Conservation (phyloP, 169 alveolate genomes). For the Plasmodium gonderi region DNA sequence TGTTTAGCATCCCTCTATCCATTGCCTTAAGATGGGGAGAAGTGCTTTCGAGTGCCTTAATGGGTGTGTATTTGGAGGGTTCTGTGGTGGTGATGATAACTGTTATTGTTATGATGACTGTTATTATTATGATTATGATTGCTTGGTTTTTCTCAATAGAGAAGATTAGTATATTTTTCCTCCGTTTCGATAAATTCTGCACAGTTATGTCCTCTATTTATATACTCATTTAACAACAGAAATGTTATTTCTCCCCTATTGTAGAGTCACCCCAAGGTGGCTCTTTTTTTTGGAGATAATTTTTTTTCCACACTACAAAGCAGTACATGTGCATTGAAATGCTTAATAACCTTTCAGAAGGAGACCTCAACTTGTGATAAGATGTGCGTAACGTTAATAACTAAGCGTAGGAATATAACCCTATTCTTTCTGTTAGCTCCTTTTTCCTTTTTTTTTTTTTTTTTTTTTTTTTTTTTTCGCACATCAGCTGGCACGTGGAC, state of each 20-base stretch:
- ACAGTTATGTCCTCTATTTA: not conserved
- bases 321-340: not conserved
- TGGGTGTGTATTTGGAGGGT: not conserved
- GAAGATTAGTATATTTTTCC: too few species aligned
- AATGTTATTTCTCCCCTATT: not conserved
- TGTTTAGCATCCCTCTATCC: conserved; percentile 19
- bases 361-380: not conserved
- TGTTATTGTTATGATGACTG: too few species aligned
- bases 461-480: not conserved
- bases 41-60: not conserved
- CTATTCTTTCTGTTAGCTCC: too few species aligned
- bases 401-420: not conserved
- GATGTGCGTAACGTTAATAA: not conserved
- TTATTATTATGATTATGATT: too few species aligned
- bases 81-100: not conserved
- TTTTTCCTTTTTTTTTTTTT: too few species aligned
- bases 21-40: not conserved
- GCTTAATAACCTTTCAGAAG: not conserved
- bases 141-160: too few species aligned
- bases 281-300: not conserved
- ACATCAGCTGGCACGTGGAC: not conserved
- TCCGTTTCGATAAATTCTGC: too few species aligned
- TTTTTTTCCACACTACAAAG: not conserved
- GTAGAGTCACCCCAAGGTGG: not conserved
- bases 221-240: not conserved